Conservation (phyloP, 2,329 filamentous ascomycete species). For the Fusarium anguioides region DNA sequence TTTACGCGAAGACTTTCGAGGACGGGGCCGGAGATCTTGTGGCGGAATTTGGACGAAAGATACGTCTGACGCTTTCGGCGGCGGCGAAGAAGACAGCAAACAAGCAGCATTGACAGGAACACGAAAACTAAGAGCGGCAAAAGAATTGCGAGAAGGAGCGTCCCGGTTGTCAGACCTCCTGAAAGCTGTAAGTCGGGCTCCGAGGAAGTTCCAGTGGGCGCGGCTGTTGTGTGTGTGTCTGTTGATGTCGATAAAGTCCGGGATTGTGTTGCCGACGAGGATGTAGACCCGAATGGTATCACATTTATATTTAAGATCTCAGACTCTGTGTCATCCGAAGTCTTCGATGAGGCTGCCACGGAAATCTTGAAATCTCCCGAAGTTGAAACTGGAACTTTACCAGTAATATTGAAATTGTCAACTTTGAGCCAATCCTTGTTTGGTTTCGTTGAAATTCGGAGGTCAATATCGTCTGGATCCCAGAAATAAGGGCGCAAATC, state of each 20-base stretch:
- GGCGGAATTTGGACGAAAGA: conserved; percentile 46
- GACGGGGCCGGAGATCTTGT: conserved; percentile 50
- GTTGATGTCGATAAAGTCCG: conserved; percentile 29
- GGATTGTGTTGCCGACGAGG: conserved; percentile 24
- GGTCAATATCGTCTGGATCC: conserved; percentile 52
- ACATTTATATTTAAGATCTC: conserved; percentile 54
- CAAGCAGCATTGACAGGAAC: conserved; percentile 48
- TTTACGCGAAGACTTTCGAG: conserved; percentile 45
- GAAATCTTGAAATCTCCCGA: conserved; percentile 48
- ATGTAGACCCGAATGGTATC: conserved; percentile 41
- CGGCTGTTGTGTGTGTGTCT: conserved; percentile 38
- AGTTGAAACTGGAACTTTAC: conserved; percentile 53
- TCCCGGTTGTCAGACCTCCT: conserved; percentile 46
- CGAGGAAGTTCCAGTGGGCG: conserved; percentile 34
- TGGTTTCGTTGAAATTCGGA: conserved; percentile 53
- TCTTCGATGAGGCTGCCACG: conserved; percentile 51
- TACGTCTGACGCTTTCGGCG: conserved; percentile 46
- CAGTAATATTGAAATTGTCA: conserved; percentile 54
- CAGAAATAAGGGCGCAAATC: conserved; percentile 57
- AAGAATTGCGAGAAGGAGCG: conserved; percentile 58
- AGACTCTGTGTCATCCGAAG: conserved; percentile 50
- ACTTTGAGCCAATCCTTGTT: conserved; percentile 58
- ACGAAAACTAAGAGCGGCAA: conserved; percentile 55
- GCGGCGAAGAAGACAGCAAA: conserved; percentile 50
- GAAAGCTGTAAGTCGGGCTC: conserved; percentile 20